A percentile compares a stretch with the other conserved stretches of the same genome.
These are phyloP conservation scores for Camellia sinensis DNA, from an alignment of 148 eudicot genomes.

Conservation along the genomic window DNA sequence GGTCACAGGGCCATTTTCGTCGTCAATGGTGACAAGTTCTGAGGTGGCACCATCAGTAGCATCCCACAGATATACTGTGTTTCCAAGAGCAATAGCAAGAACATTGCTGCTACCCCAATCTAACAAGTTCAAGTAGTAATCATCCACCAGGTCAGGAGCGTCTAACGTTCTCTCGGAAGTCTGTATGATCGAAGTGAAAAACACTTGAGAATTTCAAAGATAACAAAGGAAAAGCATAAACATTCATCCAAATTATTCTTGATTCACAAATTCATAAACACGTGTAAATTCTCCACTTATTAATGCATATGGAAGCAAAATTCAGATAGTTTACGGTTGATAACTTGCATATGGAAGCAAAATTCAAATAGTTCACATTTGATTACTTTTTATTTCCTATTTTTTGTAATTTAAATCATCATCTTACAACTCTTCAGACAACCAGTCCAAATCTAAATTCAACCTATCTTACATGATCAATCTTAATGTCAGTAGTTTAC, in stretches of 20 bases:
- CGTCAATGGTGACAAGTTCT: conserved; percentile 72
- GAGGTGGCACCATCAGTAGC: conserved; percentile 74
- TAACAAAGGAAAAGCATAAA: background rate
- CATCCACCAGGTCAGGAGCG: conserved; percentile 85
- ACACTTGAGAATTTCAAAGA: conserved; percentile 9
- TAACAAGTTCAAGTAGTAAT: conserved; percentile 77
- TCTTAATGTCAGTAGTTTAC: background rate
- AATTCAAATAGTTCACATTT: too few species aligned
- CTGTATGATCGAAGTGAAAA: conserved; percentile 31
- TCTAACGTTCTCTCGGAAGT: conserved; percentile 79
- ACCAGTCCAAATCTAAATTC: too few species aligned
- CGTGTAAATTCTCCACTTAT: too few species aligned
- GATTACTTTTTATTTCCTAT: too few species aligned
- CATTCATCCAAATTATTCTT: background rate
- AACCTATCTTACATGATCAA: background rate
- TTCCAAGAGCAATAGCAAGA: conserved; percentile 87
- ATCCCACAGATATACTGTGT: conserved; percentile 86
- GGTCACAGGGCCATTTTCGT: conserved; percentile 80
- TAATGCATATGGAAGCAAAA: too few species aligned
- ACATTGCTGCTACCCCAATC: conserved; percentile 92
- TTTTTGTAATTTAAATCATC: background rate
- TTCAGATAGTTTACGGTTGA: too few species aligned
- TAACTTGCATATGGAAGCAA: too few species aligned
- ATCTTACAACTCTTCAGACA: too few species aligned
- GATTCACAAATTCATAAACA: too few species aligned